These are phyloP conservation scores for Cyberlindnera samutprakarnensis DNA, from an alignment of 805 yeast genomes.

Conservation along the genomic window DNA sequence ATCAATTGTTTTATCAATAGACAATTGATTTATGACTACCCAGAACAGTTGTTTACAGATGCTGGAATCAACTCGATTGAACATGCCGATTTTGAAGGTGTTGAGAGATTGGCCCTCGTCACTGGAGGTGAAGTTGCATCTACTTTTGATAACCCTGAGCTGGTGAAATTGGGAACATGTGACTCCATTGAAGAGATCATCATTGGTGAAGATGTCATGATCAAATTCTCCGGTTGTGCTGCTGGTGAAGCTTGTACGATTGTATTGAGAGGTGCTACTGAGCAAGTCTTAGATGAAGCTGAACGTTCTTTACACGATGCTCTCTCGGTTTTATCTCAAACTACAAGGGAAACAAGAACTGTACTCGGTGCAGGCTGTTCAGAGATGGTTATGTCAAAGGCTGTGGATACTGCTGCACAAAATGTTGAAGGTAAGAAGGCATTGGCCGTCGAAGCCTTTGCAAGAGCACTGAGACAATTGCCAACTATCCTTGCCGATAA, in stretches of 20 bases:
- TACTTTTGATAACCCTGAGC: constrained; percentile 88
- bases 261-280: constrained; percentile 95
- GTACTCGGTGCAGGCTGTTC: constrained; percentile 86
- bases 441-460: constrained; percentile 90
- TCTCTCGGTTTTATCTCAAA: constrained; percentile 87
- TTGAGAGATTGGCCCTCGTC: constrained; percentile 90
- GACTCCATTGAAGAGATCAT: constrained; percentile 84
- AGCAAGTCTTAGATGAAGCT: constrained; percentile 92
- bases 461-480: constrained; percentile 85
- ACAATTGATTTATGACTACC: constrained; percentile 96
- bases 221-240: constrained; percentile 91
- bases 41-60: constrained; percentile 91
- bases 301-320: constrained; percentile 98
- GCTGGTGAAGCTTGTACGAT: constrained; percentile 96
- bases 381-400: constrained; percentile 90
- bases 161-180: constrained; percentile 81
- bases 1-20: constrained; percentile 90
- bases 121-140: constrained; percentile 98
- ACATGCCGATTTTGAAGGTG: constrained; percentile 98
- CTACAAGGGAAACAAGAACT: constrained; percentile 86
- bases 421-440: constrained; percentile 90
- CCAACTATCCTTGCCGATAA: constrained; percentile 96
- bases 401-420: constrained; percentile 96
- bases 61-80: constrained; percentile 85
- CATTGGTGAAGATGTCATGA: constrained; percentile 87